phyloP scores from a whole-genome alignment of 2,329 filamentous ascomycete species.

The Aspergillus sojae region DNA sequence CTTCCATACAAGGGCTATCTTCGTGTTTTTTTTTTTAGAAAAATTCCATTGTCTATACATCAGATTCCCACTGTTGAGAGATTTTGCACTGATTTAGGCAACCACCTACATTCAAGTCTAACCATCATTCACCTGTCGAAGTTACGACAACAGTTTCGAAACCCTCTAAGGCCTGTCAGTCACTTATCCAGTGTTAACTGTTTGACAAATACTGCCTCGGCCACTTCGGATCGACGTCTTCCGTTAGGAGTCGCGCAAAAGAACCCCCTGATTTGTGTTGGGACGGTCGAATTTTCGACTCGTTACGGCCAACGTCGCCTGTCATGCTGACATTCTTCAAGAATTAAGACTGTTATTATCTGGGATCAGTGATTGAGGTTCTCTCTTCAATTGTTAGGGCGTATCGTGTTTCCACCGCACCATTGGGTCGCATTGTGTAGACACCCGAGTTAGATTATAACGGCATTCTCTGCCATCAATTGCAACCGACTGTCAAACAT shows the following conservation, averaged over 20 bases:
- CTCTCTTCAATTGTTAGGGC: not conserved
- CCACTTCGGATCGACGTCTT: not conserved
- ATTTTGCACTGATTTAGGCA: not conserved
- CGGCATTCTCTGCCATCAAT: not conserved
- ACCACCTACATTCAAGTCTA: not conserved
- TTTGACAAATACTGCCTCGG: not conserved
- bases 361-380: not conserved
- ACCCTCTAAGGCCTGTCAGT: not conserved
- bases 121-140: not conserved
- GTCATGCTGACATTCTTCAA: constrained; percentile 7
- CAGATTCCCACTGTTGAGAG: not conserved
- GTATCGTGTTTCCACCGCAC: not conserved
- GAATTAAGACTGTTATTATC: not conserved
- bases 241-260: not conserved
- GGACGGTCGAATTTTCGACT: not conserved
- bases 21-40: not conserved
- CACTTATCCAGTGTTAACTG: not conserved
- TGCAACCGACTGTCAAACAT: not conserved
- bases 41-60: not conserved
- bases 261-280: not conserved
- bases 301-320: not conserved
- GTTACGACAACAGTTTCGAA: not conserved
- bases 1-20: not conserved
- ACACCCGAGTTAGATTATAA: not conserved
- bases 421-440: not conserved